Conservation (phyloP, 2,329 filamentous ascomycete genomes). For the Cadophora sp. region DNA sequence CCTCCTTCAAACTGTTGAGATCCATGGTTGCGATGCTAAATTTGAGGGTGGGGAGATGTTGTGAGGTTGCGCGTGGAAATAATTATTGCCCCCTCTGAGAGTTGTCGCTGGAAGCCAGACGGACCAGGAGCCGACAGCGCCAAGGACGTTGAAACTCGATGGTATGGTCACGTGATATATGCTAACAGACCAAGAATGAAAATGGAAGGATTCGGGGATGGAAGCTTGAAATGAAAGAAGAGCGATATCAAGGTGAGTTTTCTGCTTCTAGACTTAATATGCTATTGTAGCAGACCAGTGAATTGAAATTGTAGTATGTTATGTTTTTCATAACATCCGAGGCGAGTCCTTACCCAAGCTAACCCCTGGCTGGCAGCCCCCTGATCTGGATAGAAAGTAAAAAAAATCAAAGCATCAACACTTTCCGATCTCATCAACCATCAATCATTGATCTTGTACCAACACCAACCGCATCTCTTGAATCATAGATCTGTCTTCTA, state of each 20-base stretch:
- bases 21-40: constrained; percentile 58
- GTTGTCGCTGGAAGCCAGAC: not conserved
- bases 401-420: constrained; percentile 30
- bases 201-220: no score
- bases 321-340: constrained; percentile 6
- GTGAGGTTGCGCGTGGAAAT: constrained; percentile 18
- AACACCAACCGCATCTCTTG: constrained; percentile 28
- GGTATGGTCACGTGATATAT: not conserved
- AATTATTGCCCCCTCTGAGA: constrained; percentile 24
- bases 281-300: not conserved
- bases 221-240: no score
- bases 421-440: constrained; percentile 23
- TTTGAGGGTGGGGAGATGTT: constrained; percentile 5
- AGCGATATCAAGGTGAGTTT: no score
- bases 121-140: constrained; percentile 11
- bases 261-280: no score
- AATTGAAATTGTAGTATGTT: not conserved
- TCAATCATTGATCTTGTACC: constrained; percentile 32
- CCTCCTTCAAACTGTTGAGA: constrained; percentile 70
- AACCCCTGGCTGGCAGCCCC: constrained; percentile 26
- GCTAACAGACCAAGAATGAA: no score
- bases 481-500: constrained; percentile 21
- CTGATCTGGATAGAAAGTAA: constrained; percentile 15
- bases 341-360: constrained; percentile 18
- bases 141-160: constrained; percentile 22